phyloP scores from a whole-genome alignment of 331 rosid species.

The Rhamnella rubrinervis region DNA sequence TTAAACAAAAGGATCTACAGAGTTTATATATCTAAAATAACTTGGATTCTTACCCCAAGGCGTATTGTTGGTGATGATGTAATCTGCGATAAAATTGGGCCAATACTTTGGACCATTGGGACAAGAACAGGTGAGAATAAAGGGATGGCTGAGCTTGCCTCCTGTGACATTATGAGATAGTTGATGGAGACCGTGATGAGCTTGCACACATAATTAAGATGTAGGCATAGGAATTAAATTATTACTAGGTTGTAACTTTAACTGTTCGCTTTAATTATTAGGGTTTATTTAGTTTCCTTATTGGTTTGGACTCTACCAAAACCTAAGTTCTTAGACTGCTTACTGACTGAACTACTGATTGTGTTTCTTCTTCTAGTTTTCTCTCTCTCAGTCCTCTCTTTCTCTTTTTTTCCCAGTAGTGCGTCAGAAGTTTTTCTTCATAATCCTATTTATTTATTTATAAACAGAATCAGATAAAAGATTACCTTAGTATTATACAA shows the following conservation, averaged over 20 bases:
- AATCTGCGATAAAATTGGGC: slow-evolving; percentile 89
- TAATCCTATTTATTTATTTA: no score
- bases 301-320: no score
- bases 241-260: no score
- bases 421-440: no score
- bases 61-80: slow-evolving; percentile 89
- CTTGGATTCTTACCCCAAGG: slow-evolving; percentile 71
- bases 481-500: not conserved
- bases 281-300: no score
- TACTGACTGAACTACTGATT: no score
- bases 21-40: not conserved
- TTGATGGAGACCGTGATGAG: not conserved
- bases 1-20: not conserved
- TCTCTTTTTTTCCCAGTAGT: no score
- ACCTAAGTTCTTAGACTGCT: no score
- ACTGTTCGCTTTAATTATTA: no score
- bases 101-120: slow-evolving; percentile 90
- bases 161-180: slow-evolving; percentile 46
- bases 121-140: slow-evolving; percentile 91
- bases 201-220: slow-evolving; percentile 9
- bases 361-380: no score
- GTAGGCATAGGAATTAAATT: not conserved
- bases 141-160: slow-evolving; percentile 90
- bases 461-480: not conserved
- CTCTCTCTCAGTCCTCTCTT: no score